Conservation (phyloP, 2,329 filamentous ascomycete genomes). For the Talaromyces sp. region DNA sequence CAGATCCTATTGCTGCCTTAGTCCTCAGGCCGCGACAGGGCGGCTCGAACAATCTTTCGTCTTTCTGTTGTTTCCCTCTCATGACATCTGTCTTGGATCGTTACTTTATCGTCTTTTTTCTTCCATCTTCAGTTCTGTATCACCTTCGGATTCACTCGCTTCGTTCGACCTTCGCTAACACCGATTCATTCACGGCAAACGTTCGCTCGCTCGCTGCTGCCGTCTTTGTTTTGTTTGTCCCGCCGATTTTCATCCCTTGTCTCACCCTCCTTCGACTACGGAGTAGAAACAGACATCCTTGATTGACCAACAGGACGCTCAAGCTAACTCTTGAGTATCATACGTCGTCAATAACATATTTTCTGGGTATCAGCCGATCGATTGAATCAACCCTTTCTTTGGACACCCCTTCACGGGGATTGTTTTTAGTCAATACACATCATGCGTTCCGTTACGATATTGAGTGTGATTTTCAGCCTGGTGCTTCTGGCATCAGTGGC, state of each 20-base stretch:
- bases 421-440: constrained; percentile 12
- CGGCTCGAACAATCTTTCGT: constrained; percentile 11
- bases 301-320: neutral
- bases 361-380: neutral
- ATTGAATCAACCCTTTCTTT: constrained; percentile 6
- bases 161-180: constrained; percentile 4
- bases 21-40: neutral
- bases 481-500: constrained; percentile 32
- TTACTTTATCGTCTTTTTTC: neutral
- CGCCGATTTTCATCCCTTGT: constrained; percentile 8
- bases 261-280: neutral
- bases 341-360: neutral
- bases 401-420: constrained; percentile 11
- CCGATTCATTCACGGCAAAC: neutral
- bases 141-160: constrained; percentile 1
- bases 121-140: neutral
- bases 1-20: neutral
- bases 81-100: neutral
- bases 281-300: neutral
- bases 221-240: neutral
- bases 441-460: constrained; percentile 33
- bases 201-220: constrained; percentile 1
- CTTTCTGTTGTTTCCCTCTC: neutral
- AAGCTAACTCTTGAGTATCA: neutral
- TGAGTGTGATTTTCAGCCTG: constrained; percentile 33